Conservation (phyloP, 148 eudicot species). For the Fallopia convolvulus region DNA sequence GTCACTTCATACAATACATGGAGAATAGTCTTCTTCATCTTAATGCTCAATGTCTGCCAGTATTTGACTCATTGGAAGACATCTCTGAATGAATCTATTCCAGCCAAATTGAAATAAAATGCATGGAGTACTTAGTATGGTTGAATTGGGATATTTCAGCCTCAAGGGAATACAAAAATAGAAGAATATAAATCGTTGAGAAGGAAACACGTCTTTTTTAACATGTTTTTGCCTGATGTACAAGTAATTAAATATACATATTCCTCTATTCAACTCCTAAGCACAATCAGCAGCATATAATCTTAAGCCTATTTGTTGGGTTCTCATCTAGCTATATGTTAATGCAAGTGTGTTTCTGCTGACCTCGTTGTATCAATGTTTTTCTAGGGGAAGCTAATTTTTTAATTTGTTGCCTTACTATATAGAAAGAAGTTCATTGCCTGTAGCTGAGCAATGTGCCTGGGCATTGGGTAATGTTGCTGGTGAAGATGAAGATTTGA, state of each 20-base stretch:
- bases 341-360: not conserved
- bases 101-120: not conserved
- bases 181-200: not conserved
- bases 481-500: constrained; percentile 91
- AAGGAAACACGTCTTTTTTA: not conserved
- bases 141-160: not conserved
- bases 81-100: not conserved
- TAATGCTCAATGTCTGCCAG: not conserved
- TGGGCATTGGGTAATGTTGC: constrained; percentile 99
- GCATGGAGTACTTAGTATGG: not conserved
- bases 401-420: not conserved
- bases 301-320: not conserved
- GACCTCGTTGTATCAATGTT: not conserved
- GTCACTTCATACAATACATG: not conserved
- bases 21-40: not conserved
- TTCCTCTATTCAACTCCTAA: not conserved
- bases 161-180: not conserved
- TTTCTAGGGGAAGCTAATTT: not conserved
- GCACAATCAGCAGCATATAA: not conserved
- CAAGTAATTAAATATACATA: not conserved
- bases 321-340: not conserved
- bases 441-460: constrained; percentile 97
- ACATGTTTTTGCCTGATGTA: not conserved
- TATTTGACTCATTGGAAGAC: not conserved
- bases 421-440: constrained; percentile 72